phyloP scores from a whole-genome alignment of 768 basidiomycete genomes.

The Pleurotus salmoneostramineus region DNA sequence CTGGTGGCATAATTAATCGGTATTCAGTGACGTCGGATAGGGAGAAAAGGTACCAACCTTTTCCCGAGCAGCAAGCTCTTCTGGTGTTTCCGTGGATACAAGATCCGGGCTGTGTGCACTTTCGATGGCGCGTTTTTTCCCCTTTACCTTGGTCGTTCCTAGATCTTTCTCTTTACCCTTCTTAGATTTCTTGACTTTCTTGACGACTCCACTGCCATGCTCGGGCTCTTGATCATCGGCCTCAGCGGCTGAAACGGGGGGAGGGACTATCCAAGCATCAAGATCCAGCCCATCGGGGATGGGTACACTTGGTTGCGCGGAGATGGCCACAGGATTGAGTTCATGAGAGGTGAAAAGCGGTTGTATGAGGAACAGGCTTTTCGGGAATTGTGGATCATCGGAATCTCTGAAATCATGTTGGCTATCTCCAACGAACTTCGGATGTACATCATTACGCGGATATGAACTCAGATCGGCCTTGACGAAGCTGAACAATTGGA shows the following conservation, averaged over 20 bases:
- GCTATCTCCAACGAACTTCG: constrained; percentile 27
- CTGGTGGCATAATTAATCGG: constrained; percentile 30
- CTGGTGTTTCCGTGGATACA: constrained; percentile 46
- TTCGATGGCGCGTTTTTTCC: constrained; percentile 19
- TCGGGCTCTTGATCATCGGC: constrained; percentile 33
- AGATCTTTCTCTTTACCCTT: constrained; percentile 35
- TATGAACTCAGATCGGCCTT: constrained; percentile 64
- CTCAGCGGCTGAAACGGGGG: constrained; percentile 31
- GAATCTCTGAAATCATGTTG: constrained; percentile 25
- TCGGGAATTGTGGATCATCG: constrained; percentile 66
- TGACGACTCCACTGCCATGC: constrained; percentile 30
- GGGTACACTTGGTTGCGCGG: constrained; percentile 79
- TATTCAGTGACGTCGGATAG: background rate
- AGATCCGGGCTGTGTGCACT: constrained; percentile 17
- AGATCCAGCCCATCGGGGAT: constrained; percentile 85
- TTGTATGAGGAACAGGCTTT: constrained; percentile 81
- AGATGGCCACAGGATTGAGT: constrained; percentile 77
- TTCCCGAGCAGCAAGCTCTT: constrained; percentile 58
- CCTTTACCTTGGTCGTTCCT: constrained; percentile 24
- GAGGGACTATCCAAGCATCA: constrained; percentile 80
- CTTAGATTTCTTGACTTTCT: constrained; percentile 51
- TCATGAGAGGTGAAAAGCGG: constrained; percentile 77
- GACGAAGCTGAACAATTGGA: constrained; percentile 74
- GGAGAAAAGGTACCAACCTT: constrained; percentile 39
- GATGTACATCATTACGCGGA: constrained; percentile 34